These are phyloP conservation scores for Kuraishia floccosa DNA, from an alignment of 805 yeast species.

Conservation along the genomic window DNA sequence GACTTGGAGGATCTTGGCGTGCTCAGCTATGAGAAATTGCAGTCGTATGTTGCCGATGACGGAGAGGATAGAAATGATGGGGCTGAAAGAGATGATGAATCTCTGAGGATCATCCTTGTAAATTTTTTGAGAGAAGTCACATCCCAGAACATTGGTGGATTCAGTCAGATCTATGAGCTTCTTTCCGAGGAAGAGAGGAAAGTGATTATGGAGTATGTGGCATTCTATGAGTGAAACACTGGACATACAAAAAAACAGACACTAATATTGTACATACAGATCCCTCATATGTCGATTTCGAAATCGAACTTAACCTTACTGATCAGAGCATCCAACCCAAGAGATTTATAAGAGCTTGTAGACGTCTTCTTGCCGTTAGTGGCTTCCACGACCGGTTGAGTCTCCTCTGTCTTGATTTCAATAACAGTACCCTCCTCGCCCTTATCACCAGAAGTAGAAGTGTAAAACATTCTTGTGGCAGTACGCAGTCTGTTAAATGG, in stretches of 20 bases:
- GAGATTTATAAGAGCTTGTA: constrained; percentile 13
- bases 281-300: constrained; percentile 9
- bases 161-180: constrained; percentile 35
- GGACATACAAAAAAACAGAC: too few relatives aligned
- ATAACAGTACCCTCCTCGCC: too few relatives aligned
- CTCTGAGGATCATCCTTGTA: constrained; percentile 27
- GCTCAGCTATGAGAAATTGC: constrained; percentile 51
- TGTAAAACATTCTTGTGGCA: constrained; percentile 72
- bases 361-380: too few relatives aligned
- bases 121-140: constrained; percentile 49
- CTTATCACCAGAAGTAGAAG: constrained; percentile 17
- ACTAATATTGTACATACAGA: not conserved
- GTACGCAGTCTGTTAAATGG: constrained; percentile 90
- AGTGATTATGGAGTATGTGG: constrained; percentile 30
- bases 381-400: too few relatives aligned
- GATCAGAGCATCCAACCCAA: constrained; percentile 19
- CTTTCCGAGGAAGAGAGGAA: constrained; percentile 44
- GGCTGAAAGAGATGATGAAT: constrained; percentile 14
- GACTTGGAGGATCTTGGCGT: constrained; percentile 60
- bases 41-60: constrained; percentile 39
- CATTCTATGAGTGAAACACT: constrained; percentile 9
- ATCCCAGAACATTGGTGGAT: constrained; percentile 33
- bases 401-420: too few relatives aligned
- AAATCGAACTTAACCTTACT: constrained; percentile 16
- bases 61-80: constrained; percentile 8